A percentile compares a stretch with the other conserved stretches of the same genome.
Evolutionary conservation across 2,329 filamentous ascomycete species (phyloP).

Genomic region (Macroventuria anomochaeta): DNA sequence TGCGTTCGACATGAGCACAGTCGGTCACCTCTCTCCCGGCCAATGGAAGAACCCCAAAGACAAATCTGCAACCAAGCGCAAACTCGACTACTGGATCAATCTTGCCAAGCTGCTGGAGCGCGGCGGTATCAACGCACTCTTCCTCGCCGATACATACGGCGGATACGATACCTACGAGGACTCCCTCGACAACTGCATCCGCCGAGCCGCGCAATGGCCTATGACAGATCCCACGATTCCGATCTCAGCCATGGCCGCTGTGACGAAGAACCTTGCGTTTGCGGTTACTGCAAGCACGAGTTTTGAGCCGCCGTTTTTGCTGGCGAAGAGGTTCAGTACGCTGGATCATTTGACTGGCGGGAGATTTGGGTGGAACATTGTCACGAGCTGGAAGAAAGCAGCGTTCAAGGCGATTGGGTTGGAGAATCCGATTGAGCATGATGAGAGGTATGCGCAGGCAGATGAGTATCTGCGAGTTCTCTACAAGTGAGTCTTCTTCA

Average conservation of each 20-base stretch:
- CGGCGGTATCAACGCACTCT: constrained; percentile 69
- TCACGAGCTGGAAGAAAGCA: constrained; percentile 68
- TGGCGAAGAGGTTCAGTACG: constrained; percentile 68
- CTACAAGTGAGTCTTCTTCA: constrained; percentile 61
- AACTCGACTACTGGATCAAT: constrained; percentile 68
- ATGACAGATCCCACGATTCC: constrained; percentile 68
- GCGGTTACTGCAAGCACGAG: constrained; percentile 69
- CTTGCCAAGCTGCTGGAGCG: constrained; percentile 67
- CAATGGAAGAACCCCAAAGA: constrained; percentile 73
- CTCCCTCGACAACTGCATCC: constrained; percentile 66
- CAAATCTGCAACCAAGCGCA: constrained; percentile 66
- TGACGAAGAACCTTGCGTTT: constrained; percentile 68
- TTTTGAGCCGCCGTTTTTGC: constrained; percentile 67
- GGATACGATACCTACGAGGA: constrained; percentile 68
- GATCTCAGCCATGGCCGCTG: constrained; percentile 69
- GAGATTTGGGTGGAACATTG: constrained; percentile 71
- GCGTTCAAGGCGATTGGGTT: constrained; percentile 69
- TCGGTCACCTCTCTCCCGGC: constrained; percentile 69
- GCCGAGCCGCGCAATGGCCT: constrained; percentile 68
- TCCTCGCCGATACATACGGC: constrained; percentile 70
- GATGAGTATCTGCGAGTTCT: constrained; percentile 73
- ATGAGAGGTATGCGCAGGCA: constrained; percentile 69
- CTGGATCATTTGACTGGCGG: constrained; percentile 68
- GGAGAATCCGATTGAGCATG: constrained; percentile 64
- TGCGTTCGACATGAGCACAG: constrained; percentile 70